phyloP scores from a whole-genome alignment of 495 filamentous ascomycete genomes.

The Podospora anserina region DNA sequence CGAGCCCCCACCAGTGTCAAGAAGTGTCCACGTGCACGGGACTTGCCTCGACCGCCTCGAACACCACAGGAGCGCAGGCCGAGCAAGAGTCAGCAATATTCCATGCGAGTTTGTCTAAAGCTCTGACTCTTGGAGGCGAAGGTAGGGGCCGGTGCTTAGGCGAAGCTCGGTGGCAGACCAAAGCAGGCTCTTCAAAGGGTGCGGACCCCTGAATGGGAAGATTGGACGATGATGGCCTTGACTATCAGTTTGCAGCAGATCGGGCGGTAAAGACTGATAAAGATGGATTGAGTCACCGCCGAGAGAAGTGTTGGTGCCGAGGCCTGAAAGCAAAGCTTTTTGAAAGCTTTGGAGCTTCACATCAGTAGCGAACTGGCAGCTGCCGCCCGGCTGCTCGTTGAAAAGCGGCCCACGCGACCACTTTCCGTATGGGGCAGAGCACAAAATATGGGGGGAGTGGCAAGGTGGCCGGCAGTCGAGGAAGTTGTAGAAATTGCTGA shows the following conservation, averaged over 20 bases:
- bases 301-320: neutral
- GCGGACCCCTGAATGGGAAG: neutral
- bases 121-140: neutral
- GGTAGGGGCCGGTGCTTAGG: neutral
- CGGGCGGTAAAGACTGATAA: neutral
- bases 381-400: neutral
- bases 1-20: neutral
- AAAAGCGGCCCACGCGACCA: slow-evolving; percentile 3
- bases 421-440: slow-evolving; percentile 1
- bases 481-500: neutral
- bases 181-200: neutral
- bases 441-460: neutral
- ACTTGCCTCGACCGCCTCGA: neutral
- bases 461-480: neutral
- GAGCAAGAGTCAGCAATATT: neutral
- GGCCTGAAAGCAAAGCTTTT: neutral
- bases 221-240: neutral
- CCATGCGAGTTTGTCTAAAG: neutral
- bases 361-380: neutral
- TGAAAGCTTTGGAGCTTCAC: neutral
- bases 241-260: too few species aligned
- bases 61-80: neutral
- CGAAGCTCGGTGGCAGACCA: neutral
- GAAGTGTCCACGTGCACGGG: neutral
- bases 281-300: neutral